Conservation (phyloP, 139 green algal genomes). For the Penium margaritaceum region DNA sequence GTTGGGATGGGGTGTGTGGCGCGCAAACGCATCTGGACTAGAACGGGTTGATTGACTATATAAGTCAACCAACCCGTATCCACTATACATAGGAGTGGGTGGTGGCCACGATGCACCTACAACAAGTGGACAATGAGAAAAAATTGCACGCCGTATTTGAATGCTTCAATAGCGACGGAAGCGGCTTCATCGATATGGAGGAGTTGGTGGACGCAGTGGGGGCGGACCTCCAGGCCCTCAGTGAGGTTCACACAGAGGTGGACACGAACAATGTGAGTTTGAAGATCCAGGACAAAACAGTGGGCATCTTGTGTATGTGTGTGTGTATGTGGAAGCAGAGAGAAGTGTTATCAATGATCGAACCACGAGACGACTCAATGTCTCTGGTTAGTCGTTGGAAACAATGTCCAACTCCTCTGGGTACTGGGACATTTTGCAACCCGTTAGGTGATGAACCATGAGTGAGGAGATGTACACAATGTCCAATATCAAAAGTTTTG, state of each 20-base stretch:
- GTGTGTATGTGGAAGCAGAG: too few species aligned
- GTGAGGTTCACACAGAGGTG: slow-evolving; percentile 8
- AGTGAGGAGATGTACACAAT: too few species aligned
- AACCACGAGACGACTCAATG: too few species aligned
- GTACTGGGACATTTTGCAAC: too few species aligned
- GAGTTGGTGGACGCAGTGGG: slow-evolving; percentile 7
- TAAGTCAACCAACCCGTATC: too few species aligned
- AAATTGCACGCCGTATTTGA: slow-evolving; percentile 12
- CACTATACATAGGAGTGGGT: slow-evolving; percentile 71
- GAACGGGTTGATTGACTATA: slow-evolving; percentile 72
- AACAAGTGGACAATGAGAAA: slow-evolving; percentile 8
- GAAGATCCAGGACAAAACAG: not conserved
- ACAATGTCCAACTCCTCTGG: too few species aligned
- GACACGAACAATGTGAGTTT: slow-evolving; percentile 32
- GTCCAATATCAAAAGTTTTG: too few species aligned
- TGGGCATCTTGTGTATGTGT: too few species aligned
- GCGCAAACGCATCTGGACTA: slow-evolving; percentile 41
- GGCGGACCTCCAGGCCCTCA: not conserved
- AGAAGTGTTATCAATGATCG: too few species aligned
- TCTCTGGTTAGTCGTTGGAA: too few species aligned
- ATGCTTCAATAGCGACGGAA: slow-evolving; percentile 1
- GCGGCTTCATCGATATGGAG: slow-evolving; percentile 15
- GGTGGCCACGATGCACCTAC: slow-evolving; percentile 51
- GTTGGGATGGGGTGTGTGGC: not conserved
- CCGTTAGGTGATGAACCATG: too few species aligned